Percentiles rank a stretch among this genome's conserved stretches.
These are phyloP conservation scores for Berkeleyomyces basicola DNA, from an alignment of 2,329 filamentous ascomycete genomes.

Conservation along the genomic window DNA sequence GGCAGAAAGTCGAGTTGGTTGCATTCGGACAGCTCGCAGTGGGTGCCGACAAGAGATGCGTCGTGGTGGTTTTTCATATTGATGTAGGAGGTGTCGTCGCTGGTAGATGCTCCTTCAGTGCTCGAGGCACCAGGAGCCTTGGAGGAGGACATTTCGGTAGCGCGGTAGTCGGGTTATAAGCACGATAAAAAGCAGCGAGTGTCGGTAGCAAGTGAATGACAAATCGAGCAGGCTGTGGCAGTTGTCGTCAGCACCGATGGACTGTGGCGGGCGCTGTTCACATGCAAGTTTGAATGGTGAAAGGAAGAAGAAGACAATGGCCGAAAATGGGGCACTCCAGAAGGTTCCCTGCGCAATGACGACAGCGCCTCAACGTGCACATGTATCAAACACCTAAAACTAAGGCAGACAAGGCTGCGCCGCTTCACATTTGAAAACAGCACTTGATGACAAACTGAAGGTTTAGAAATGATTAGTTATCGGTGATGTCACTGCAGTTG, in stretches of 20 bases:
- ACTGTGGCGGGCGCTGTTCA: background rate
- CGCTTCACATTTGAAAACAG: too few species aligned
- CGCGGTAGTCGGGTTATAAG: background rate
- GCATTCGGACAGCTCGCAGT: conserved; percentile 86
- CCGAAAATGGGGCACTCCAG: background rate
- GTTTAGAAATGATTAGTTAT: too few species aligned
- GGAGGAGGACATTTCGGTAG: conserved; percentile 3
- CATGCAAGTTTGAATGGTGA: background rate
- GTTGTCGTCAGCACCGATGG: background rate
- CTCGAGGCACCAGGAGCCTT: conserved; percentile 2
- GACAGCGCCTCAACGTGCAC: background rate
- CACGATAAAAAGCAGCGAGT: background rate
- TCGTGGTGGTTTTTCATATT: conserved; percentile 57
- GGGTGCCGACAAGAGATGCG: conserved; percentile 69
- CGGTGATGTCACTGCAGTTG: too few species aligned
- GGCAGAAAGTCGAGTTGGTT: conserved; percentile 92
- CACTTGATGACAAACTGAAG: background rate
- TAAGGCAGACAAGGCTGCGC: background rate
- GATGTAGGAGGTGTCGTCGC: conserved; percentile 41
- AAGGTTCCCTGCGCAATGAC: background rate
- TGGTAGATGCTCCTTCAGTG: conserved; percentile 20
- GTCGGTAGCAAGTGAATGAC: background rate
- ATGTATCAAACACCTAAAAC: background rate
- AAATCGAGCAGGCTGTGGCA: background rate
- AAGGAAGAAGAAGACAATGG: background rate